A percentile compares a stretch with the other conserved stretches of the same genome.
Conservation (phyloP, 1,284 basidiomycete genomes). For the Trichosporon sp. region DNA sequence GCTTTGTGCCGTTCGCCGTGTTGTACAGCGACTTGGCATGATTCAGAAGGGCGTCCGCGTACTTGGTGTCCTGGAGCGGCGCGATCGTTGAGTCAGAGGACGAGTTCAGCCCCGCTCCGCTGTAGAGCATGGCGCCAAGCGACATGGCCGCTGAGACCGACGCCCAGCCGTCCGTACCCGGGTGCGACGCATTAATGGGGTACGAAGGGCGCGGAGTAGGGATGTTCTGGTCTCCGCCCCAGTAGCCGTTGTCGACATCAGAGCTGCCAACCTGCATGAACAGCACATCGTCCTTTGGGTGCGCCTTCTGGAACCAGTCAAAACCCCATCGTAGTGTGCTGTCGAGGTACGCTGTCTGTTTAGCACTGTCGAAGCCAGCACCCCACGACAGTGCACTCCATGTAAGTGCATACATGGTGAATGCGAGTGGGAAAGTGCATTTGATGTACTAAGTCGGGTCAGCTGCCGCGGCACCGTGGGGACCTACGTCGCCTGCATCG, state of each 20-base stretch:
- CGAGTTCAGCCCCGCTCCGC: conserved; percentile 53
- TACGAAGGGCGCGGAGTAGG: conserved; percentile 68
- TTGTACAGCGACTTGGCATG: conserved; percentile 71
- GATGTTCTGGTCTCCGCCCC: conserved; percentile 72
- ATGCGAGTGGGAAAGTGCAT: conserved; percentile 70
- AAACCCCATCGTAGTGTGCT: conserved; percentile 80
- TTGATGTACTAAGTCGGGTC: conserved; percentile 61
- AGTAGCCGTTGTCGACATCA: conserved; percentile 65
- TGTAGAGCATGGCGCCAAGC: conserved; percentile 74
- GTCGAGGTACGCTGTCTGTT: conserved; percentile 83
- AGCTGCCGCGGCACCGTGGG: not conserved
- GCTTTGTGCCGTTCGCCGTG: conserved; percentile 57
- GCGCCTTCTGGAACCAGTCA: conserved; percentile 79
- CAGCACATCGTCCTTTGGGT: conserved; percentile 66
- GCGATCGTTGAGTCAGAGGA: conserved; percentile 49
- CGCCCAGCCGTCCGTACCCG: conserved; percentile 84
- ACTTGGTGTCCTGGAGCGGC: conserved; percentile 65
- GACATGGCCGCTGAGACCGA: conserved; percentile 77
- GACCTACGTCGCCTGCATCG: conserved; percentile 61
- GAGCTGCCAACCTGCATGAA: conserved; percentile 71
- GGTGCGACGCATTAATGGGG: conserved; percentile 66
- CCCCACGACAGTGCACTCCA: conserved; percentile 84
- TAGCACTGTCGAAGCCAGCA: conserved; percentile 69
- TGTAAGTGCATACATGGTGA: conserved; percentile 71
- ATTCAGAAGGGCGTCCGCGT: conserved; percentile 61